Evolutionary conservation across 768 basidiomycete genomes (phyloP), one percentile per base, ranked within the genome.

Genomic region (Mycena vulgaris): DNA sequence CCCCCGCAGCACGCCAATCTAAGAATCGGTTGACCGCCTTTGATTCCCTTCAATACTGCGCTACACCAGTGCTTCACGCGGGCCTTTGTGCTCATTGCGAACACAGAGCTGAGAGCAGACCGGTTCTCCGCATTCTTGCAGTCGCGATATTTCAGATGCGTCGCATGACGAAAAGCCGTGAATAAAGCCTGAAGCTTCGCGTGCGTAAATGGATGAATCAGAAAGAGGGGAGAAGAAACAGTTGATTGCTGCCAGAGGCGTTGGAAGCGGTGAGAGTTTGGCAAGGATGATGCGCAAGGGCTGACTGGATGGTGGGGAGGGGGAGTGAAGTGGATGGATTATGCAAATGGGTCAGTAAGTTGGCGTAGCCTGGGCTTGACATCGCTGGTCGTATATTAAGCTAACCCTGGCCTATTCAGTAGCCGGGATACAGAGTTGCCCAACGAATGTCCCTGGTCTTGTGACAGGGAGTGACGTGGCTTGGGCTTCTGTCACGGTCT

Each of bases 1-100:
- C 94, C 94, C 27, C 86, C 87, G 63, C 86, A 88, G 55, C 89
- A 89, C 6, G 89, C 89, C 21, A 94, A 81, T 39, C 90, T 83
- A 13, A 91, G 80, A 21, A 92, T 81, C 0, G 92, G 83, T 71
- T 89, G 86, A 4, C 93, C 92, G 1, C 93, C 92, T 72, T 89
- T 88, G 47, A 92, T 76, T 6, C 92, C 92, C 58, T 84, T 85
- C 35, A 90, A 73, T 2, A 90, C 79, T 21, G 85, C 84, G 16
- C 75, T 73, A 3, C 85, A 79, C 92, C 92, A 93, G 71, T 83
- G 78, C 5, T 79, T 80, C 56, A 89, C 68, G 30, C 83, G 81
- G 30, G 83, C 73, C n/a, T 82, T 79, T 52, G 83, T 64, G 57
- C 82, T 83, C 23, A 82, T 75, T 13, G 84, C 78, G 63, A 87